A percentile compares a stretch with the other conserved stretches of the same genome.
Evolutionary conservation across 2,329 filamentous ascomycete species (phyloP).

Genomic region (Xylariaceae sp.): DNA sequence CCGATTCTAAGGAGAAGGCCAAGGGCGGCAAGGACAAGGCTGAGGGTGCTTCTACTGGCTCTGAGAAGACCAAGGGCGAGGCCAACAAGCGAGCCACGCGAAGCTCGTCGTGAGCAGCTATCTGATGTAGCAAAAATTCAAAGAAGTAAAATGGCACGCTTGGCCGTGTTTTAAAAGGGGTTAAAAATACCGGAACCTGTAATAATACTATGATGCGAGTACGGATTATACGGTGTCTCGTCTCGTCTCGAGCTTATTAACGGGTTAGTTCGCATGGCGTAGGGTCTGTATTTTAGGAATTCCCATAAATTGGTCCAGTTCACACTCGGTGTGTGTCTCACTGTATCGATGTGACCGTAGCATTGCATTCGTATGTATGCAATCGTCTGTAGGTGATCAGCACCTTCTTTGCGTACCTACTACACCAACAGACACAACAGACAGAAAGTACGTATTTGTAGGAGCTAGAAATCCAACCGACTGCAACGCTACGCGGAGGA

Average conservation of each 20-base stretch:
- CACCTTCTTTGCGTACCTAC: not conserved
- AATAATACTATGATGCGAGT: slow-evolving; percentile 21
- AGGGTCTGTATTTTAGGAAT: slow-evolving; percentile 26
- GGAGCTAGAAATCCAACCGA: not conserved
- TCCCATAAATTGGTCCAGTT: slow-evolving; percentile 18
- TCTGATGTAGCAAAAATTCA: not conserved
- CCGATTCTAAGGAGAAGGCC: slow-evolving; percentile 62
- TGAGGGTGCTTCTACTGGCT: slow-evolving; percentile 54
- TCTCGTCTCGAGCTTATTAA: slow-evolving; percentile 13
- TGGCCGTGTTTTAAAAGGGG: slow-evolving; percentile 9
- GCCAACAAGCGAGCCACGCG: slow-evolving; percentile 55
- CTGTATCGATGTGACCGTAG: not conserved
- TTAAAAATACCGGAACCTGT: slow-evolving; percentile 15
- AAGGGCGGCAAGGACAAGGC: slow-evolving; percentile 73
- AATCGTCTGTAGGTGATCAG: not conserved
- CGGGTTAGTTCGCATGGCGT: slow-evolving; percentile 28
- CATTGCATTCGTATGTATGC: not conserved
- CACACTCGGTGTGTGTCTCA: not conserved
- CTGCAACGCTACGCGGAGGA: not conserved
- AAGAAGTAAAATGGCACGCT: slow-evolving; percentile 12
- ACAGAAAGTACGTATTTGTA: not conserved
- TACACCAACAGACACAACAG: not conserved
- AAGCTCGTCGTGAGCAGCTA: slow-evolving; percentile 44
- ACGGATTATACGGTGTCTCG: slow-evolving; percentile 13
- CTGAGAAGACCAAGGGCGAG: slow-evolving; percentile 73